Base-by-base conservation (phyloP, 345 rosid genomes). In the Citrus trifoliata region DNA sequence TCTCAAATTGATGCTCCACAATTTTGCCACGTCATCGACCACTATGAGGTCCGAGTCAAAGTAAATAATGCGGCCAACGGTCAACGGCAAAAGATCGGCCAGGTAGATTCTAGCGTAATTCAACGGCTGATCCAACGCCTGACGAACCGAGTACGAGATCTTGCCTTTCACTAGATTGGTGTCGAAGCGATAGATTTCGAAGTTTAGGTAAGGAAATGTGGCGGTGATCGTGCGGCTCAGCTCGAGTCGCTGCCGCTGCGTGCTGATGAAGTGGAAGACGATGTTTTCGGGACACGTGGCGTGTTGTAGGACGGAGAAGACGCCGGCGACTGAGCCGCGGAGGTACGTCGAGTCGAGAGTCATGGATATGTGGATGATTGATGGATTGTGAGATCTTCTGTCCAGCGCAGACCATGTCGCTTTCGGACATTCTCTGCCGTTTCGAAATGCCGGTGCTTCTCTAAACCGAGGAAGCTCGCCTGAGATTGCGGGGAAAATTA, bases 81-180 rank as follows among this genome's bases (percentile, higher is more conserved):
- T 59, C 56, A 74, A 25, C 1, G 97, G 96, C 19, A 95, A 80
- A 63, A 93, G 93, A 83, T 95, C 93, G 48, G 97, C 95, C 61
- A 93, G 87, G 90, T 88, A 95, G 80, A 93, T 91, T 68, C 98
- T 85, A 1, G 97, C 98, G 87, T 95, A 95, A 80, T 93, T 95
- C 62, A 95, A 75, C 8, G 98, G 98, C 38, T 95, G 95, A 81
- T 95, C 98, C 8, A 95, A 80, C 13, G 97, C 96, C 5, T 87
- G 87, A 4, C 98, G 91, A 2, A 95, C 80, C 13, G 97, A 93
- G 63, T 88, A 89, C 27, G 97, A 89, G 82, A 95, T 95, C 87
- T 83, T 93, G 28, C 87, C 85, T 6, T 77, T 86, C 56, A 95
- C 97, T 55, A 89, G 86, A 67, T 81, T 83, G 35, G 88, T 76